Evolutionary conservation across 139 green algal genomes (phyloP).

Genomic region (Micractinium conductrix): DNA sequence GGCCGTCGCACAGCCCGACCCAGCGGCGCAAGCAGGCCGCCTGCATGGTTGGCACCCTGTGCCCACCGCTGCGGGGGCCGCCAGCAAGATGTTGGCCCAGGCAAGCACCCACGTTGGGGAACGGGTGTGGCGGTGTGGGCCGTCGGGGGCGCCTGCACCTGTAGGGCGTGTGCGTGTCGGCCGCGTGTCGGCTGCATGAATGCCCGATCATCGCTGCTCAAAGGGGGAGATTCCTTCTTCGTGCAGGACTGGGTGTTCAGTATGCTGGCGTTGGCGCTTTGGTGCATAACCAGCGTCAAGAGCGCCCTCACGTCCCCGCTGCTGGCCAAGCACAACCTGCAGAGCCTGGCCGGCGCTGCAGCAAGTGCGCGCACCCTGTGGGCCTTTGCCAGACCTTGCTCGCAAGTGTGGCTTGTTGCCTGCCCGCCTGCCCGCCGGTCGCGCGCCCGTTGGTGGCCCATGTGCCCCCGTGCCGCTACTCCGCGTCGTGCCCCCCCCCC

Average conservation of each 20-base stretch:
- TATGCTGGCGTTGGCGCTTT: not conserved
- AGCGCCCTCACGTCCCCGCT: not conserved
- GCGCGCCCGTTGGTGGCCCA: not conserved
- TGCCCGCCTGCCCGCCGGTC: not conserved
- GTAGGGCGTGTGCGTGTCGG: too few relatives aligned
- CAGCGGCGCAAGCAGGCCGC: too few relatives aligned
- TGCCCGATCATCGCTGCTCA: too few relatives aligned
- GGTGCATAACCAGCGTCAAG: not conserved
- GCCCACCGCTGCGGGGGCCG: too few relatives aligned
- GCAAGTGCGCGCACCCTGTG: not conserved
- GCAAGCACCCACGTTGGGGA: too few relatives aligned
- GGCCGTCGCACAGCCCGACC: too few relatives aligned
- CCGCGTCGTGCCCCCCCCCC: not conserved
- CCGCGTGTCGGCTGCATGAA: too few relatives aligned
- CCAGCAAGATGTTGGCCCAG: not conserved
- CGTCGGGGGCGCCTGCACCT: too few relatives aligned
- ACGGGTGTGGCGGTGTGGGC: too few relatives aligned
- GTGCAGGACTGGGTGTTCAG: not conserved
- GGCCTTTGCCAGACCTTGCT: not conserved
- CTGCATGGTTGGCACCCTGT: too few relatives aligned
- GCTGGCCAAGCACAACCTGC: slow-evolving; percentile 20
- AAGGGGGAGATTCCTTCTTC: too few relatives aligned
- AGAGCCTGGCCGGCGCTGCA: not conserved
- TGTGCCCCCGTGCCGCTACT: not conserved
- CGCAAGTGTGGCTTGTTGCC: not conserved